phyloP scores from a whole-genome alignment of 257 asterid species.

The Solanum peruvianum region DNA sequence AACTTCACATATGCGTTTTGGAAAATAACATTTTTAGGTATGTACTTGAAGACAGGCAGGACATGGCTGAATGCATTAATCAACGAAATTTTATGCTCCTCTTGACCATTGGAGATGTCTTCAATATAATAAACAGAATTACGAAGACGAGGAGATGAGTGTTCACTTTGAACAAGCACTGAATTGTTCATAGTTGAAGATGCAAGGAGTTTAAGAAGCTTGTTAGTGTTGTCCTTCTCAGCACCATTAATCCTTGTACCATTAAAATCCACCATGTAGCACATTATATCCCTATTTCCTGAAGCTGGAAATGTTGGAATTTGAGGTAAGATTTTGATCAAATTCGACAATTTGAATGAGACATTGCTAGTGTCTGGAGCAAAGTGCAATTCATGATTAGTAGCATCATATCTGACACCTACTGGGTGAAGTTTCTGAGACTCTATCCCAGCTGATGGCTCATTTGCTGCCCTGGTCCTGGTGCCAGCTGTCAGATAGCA shows the following conservation, averaged over 20 bases:
- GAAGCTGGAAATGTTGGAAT: conserved; percentile 13
- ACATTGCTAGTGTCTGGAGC: conserved; percentile 6
- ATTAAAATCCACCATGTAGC: neutral
- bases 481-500: conserved; percentile 18
- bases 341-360: neutral
- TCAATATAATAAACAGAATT: neutral
- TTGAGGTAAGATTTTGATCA: conserved; percentile 6
- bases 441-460: neutral
- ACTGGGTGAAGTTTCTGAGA: neutral
- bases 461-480: neutral
- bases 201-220: neutral
- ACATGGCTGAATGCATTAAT: conserved; percentile 36
- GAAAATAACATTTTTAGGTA: conserved; percentile 27
- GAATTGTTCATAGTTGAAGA: conserved; percentile 4
- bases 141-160: neutral
- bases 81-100: conserved; percentile 33
- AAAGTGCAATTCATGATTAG: conserved; percentile 6
- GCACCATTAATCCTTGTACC: neutral
- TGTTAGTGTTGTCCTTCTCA: neutral
- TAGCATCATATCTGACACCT: conserved; percentile 1
- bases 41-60: conserved; percentile 31
- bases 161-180: conserved; percentile 5
- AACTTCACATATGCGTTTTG: conserved; percentile 47
- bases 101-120: conserved; percentile 34
- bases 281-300: conserved; percentile 11